Conservation (phyloP, 2,329 filamentous ascomycete genomes). For the Penicillium sp. region DNA sequence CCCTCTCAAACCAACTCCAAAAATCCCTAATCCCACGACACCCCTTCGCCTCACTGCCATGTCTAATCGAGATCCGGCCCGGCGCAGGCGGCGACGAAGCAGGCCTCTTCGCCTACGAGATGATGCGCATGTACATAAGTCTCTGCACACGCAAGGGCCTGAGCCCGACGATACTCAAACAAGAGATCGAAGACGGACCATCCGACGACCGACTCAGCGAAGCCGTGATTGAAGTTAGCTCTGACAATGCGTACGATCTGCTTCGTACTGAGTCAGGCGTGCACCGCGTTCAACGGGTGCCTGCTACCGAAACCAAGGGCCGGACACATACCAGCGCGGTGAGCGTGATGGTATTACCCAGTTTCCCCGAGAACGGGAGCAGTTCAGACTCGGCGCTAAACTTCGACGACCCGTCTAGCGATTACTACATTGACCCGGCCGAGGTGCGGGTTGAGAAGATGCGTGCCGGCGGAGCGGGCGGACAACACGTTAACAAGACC, state of each 20-base stretch:
- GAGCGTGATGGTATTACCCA: constrained; percentile 88
- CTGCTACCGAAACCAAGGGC: constrained; percentile 86
- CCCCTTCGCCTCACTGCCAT: constrained; percentile 86
- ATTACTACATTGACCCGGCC: constrained; percentile 84
- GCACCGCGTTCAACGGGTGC: constrained; percentile 91
- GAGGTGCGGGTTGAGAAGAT: constrained; percentile 88
- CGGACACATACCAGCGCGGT: constrained; percentile 93
- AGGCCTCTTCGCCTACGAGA: constrained; percentile 81
- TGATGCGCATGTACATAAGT: constrained; percentile 86
- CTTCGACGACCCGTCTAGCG: constrained; percentile 81
- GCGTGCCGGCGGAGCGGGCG: constrained; percentile 88
- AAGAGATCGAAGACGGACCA: constrained; percentile 72
- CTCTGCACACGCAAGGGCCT: constrained; percentile 75
- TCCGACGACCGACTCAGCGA: constrained; percentile 76
- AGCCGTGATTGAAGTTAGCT: constrained; percentile 82
- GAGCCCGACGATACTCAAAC: constrained; percentile 72
- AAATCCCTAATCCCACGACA: constrained; percentile 82
- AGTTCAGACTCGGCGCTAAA: constrained; percentile 60
- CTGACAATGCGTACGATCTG: constrained; percentile 75
- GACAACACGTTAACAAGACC: constrained; percentile 98
- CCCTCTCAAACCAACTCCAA: constrained; percentile 70
- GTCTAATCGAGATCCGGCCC: constrained; percentile 87
- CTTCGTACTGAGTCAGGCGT: constrained; percentile 91
- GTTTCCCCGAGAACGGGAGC: constrained; percentile 64
- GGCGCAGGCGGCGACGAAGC: constrained; percentile 92